Base-by-base conservation (phyloP, 495 filamentous ascomycete species). In the Penicillium robsamsonii region DNA sequence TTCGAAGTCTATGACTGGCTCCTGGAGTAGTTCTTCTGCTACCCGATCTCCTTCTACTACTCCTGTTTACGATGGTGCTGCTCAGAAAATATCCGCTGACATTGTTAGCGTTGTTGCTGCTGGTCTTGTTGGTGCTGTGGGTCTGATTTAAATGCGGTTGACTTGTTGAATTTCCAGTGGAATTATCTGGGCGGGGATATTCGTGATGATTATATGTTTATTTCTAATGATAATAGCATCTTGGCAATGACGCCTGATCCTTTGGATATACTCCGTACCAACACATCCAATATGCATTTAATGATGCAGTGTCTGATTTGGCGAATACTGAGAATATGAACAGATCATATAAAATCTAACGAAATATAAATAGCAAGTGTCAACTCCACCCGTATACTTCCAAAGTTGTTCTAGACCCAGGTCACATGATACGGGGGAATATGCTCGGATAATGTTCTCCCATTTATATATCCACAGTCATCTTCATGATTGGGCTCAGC, bases 31-130 rank as follows among this genome's bases (percentile, higher is more conserved):
- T 31, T 40, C 55, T 27, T 52, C 48, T 3, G 40, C 48, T 9
- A 51, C 55, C 5, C n/a, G 37, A 5, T 42, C 44, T n/a, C 27
- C 50, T 30, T 58, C 56, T 29, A 20, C 56, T 48, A 49, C 56
- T 31, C 45, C 56, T 17, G 15, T 45, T 29, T 53, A 20, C 48
- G 52, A 46, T 37, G 44, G 44, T 2, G 50, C 44, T 11, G 45
- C 27, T 18, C 33, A 54, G 10, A 49, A 38, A 11, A 45, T 48
- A 30, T 13, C 50, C 17, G 56, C 50, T 51, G 46, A 18, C 13
- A 20, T 54, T 30, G 13, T 18, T 48, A 45, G 50, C 18, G 44
- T 58, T 42, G 17, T 49, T 38, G 45, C 31, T 48, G 44, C 50
- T 9, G 56, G 42, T 35, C 15, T 57, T 17, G 9, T 43, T 13